A percentile compares a stretch with the other conserved stretches of the same genome.
phyloP scores from a whole-genome alignment of 1,139 yeast species.

The Taphrina wiesneri region DNA sequence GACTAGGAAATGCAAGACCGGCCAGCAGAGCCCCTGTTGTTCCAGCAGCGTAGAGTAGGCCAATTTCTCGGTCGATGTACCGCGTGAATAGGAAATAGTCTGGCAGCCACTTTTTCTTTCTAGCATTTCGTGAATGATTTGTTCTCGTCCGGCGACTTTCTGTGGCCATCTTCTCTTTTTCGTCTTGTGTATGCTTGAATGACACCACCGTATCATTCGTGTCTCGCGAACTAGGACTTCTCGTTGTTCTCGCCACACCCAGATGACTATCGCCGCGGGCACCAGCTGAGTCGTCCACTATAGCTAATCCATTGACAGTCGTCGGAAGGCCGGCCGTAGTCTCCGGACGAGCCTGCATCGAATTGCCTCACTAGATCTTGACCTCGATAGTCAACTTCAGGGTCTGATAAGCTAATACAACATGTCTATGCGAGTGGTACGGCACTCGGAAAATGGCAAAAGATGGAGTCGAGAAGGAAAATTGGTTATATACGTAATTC shows the following conservation, averaged over 20 bases:
- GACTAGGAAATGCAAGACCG: constrained; percentile 31
- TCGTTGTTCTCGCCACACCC: not conserved
- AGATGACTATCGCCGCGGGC: not conserved
- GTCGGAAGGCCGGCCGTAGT: not conserved
- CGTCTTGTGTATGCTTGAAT: not conserved
- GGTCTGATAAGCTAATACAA: no score
- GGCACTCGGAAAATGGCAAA: not conserved
- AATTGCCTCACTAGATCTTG: no score
- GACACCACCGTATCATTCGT: constrained; percentile 4
- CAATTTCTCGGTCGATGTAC: constrained; percentile 18
- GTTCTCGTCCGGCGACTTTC: not conserved
- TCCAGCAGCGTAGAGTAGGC: constrained; percentile 18
- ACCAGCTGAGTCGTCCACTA: not conserved
- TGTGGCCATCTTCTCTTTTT: not conserved
- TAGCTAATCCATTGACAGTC: not conserved
- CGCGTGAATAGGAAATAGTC: constrained; percentile 32
- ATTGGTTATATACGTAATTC: not conserved
- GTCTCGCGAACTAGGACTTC: constrained; percentile 12
- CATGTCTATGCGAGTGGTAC: no score
- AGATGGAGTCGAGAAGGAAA: not conserved
- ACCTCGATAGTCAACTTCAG: not conserved
- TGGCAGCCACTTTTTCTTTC: constrained; percentile 1
- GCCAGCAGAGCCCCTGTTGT: constrained; percentile 26
- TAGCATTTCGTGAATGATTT: not conserved
- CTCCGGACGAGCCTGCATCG: not conserved